These are phyloP conservation scores for Tulasnella sp. DNA, from an alignment of 768 basidiomycete genomes.

Conservation along the genomic window DNA sequence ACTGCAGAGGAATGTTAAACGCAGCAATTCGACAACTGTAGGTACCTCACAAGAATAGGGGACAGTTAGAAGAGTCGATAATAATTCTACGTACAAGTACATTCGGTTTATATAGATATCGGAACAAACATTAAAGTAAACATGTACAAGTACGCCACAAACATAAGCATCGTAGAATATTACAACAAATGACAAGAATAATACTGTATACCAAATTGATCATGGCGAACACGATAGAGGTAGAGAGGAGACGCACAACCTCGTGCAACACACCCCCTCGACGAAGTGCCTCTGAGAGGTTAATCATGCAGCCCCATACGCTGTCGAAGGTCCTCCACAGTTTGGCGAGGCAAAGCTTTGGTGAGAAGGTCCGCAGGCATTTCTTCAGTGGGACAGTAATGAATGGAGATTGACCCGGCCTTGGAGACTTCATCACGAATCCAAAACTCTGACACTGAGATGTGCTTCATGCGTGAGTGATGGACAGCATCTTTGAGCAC, in stretches of 20 bases:
- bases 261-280: slow-evolving; percentile 12
- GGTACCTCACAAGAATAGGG: too few species aligned
- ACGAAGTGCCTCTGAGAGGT: not conserved
- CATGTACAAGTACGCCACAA: not conserved
- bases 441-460: not conserved
- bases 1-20: too few species aligned
- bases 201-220: not conserved
- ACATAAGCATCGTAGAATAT: not conserved
- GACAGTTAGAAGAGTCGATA: too few species aligned
- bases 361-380: slow-evolving; percentile 34
- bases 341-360: slow-evolving; percentile 5
- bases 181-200: not conserved
- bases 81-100: too few species aligned
- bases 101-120: too few species aligned
- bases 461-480: slow-evolving; percentile 25
- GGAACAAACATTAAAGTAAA: not conserved
- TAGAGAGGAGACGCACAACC: not conserved
- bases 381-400: slow-evolving; percentile 23
- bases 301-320: not conserved
- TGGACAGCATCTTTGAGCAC: slow-evolving; percentile 27
- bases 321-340: not conserved
- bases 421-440: slow-evolving; percentile 21
- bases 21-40: too few species aligned
- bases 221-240: not conserved
- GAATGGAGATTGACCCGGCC: not conserved